Base-by-base conservation (phyloP, 1,284 basidiomycete genomes). In the Irpex sp. region DNA sequence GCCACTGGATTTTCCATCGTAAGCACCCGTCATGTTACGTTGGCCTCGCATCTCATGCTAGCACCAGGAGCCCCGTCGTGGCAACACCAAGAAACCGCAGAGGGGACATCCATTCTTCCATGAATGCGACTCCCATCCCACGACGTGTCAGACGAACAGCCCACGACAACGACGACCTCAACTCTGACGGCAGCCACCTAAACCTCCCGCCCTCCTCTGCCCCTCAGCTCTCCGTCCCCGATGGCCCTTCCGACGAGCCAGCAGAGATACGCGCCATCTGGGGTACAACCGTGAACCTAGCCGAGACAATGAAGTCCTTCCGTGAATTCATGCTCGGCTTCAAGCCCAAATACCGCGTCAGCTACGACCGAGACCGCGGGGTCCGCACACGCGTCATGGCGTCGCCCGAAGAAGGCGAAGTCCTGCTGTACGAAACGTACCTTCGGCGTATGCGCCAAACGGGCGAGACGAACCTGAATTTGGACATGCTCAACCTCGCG, bases 211-310 rank as follows among this genome's bases (percentile, higher is more conserved):
- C 79, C n/a, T 91, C 89, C 1, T 89, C 88, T 48, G 82, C 78
- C 0, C 85, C 78, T 9, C 74, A 81, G 34, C 81, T 92, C 34
- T 90, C 92, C 7, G 88, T 85, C 0, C 84, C 84, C 9, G 82
- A 81, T 6, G 81, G 78, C 0, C 84, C 85, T 1, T 82, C 86
- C 1, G 75, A 76, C 31, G 87, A 91, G 66, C 86, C 89, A 2
- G 85, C 93, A 65, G 91, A 92, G 64, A 89, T 93, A 65, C 92
- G 93, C 64, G 94, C 91, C 26, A 94, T 98, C 69, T 98, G 97
- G 97, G 97, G 97, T 44, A 99, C 97, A 0, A 96, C 91, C 2
- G 94, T 99, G 66, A 92, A 93, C 68, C 84, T 98, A 21, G 84
- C 86, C 4, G 93, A 97, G 75, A 92, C 92, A 9, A 97, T 98